These are phyloP conservation scores for Suhomyces xylopsoci DNA, from an alignment of 805 yeast genomes.

Conservation along the genomic window DNA sequence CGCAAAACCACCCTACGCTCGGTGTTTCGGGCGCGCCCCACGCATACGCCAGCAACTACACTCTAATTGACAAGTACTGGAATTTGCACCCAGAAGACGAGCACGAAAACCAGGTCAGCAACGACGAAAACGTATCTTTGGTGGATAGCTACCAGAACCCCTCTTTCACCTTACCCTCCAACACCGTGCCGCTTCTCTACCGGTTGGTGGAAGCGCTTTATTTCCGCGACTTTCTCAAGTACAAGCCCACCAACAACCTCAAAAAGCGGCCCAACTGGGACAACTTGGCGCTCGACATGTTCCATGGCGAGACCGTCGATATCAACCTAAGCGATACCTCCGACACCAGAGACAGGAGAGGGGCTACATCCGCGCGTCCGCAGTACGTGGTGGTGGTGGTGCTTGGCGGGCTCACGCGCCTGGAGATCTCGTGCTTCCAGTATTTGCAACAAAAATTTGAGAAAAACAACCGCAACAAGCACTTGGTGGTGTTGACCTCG, in stretches of 20 bases:
- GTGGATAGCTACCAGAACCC: conserved; percentile 44
- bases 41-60: conserved; percentile 29
- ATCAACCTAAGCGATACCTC: conserved; percentile 29
- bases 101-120: conserved; percentile 9
- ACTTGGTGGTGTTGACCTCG: conserved; percentile 42
- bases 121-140: conserved; percentile 8
- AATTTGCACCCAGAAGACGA: conserved; percentile 45
- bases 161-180: conserved; percentile 74
- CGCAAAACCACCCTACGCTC: conserved; percentile 16
- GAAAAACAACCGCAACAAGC: conserved; percentile 24
- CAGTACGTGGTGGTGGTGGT: conserved; percentile 47
- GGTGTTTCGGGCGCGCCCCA: conserved; percentile 32
- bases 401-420: conserved; percentile 83
- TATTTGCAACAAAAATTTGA: conserved; percentile 49
- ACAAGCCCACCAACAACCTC: conserved; percentile 36
- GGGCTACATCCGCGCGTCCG: conserved; percentile 7
- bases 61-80: conserved; percentile 43
- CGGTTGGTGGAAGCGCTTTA: conserved; percentile 70
- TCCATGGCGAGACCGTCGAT: conserved; percentile 41
- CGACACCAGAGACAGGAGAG: conserved; percentile 18
- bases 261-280: conserved; percentile 45
- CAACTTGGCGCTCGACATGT: conserved; percentile 36
- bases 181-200: conserved; percentile 66
- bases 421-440: conserved; percentile 74
- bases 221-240: conserved; percentile 48